Evolutionary conservation across 2,329 filamentous ascomycete species (phyloP), one percentile per base, ranked within the genome.

Genomic region (Fulvia fulva): DNA sequence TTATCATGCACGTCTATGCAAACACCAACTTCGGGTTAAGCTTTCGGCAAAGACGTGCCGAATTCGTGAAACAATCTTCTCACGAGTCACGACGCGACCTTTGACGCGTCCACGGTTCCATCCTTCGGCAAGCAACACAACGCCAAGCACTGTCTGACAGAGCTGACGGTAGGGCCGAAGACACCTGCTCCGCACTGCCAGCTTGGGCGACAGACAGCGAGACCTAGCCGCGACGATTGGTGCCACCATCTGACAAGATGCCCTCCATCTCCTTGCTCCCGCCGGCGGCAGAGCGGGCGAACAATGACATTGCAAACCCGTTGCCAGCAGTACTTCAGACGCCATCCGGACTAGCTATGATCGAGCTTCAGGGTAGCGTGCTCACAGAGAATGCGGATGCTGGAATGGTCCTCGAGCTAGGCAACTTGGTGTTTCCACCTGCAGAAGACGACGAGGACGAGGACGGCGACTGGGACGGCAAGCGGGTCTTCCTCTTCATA

Each of bases 361-460:
- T 99, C 57, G 94, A 97, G 76, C 84, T 99, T 14, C 94, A 99
- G 78, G 94, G 92, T 61, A 90, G 85, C 14, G 87, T 99, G 76
- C 93, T 95, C 73, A 79, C 91, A 87, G 90, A 7, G 63, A 49
- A 63, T 5, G 65, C 72, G 28, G 67, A 63, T n/a, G 57, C 51
- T 16, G 22, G 55, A 57, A 34, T 32, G 68, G 66, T 53, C 9
- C 83, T 84, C 1, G 75, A 79, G 25, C 80, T 96, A 63, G 91
- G 91, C 30, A 86, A 84, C 56, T 80, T 96, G 28, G 82, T 88
- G 30, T 96, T 96, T 68, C 91, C 91, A 1, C 89, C 3, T 14
- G 56, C 62, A 16, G 63, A 60, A 11, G 47, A 50, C 16, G 47
- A 28, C n/a, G 82, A 90, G 66, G 90, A 92, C 71, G 79, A 83